Evolutionary conservation across 495 filamentous ascomycete genomes (phyloP).

Genomic region (Aspergillus conjunctus): DNA sequence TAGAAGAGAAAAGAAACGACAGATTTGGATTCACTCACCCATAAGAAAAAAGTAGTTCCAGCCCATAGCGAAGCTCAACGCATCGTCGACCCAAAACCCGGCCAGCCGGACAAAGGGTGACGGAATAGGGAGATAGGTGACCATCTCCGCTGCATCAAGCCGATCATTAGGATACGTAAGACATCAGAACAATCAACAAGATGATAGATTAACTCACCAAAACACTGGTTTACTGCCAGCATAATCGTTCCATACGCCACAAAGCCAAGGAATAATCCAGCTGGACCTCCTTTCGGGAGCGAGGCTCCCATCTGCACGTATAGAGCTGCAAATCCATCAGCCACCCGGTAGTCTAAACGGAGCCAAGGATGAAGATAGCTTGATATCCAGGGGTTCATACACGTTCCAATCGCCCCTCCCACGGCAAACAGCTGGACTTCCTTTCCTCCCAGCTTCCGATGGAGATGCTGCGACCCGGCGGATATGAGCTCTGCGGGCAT

Average conservation of each 20-base stretch:
- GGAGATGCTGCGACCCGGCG: constrained; percentile 38
- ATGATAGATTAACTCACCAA: constrained; percentile 48
- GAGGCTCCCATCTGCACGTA: constrained; percentile 71
- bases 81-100: constrained; percentile 76
- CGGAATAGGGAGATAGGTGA: constrained; percentile 73
- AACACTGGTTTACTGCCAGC: constrained; percentile 44
- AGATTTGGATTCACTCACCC: constrained; percentile 17
- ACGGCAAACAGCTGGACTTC: constrained; percentile 73
- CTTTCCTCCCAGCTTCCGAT: constrained; percentile 58
- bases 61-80: constrained; percentile 53
- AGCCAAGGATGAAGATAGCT: too few relatives aligned
- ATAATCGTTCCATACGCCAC: constrained; percentile 42
- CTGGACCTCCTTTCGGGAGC: constrained; percentile 71
- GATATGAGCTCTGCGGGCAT: constrained; percentile 19
- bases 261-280: constrained; percentile 71
- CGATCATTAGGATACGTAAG: background rate
- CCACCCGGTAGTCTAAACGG: too few relatives aligned
- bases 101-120: constrained; percentile 81
- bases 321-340: too few relatives aligned
- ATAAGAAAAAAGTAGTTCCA: constrained; percentile 66
- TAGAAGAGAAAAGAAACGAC: background rate
- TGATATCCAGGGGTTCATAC: constrained; percentile 27
- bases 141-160: constrained; percentile 67
- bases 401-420: constrained; percentile 72
- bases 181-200: background rate